Evolutionary conservation across 164 flowering plant genomes (phyloP).

Genomic region (Stephania yunnanensis): DNA sequence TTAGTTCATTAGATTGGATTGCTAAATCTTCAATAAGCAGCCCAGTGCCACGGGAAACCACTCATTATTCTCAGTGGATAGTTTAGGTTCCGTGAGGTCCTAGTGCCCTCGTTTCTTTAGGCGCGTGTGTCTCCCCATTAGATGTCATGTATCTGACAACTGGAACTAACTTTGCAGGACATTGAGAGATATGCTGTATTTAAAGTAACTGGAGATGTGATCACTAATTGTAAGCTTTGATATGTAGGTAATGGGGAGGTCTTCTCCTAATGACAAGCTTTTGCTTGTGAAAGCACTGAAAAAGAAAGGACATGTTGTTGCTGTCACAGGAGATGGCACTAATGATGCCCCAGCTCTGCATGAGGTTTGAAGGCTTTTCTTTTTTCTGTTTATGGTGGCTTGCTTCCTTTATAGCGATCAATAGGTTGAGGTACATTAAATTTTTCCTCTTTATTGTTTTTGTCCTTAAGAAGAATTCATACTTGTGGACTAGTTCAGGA

Average conservation of each 20-base stretch:
- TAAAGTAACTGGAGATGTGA: not conserved
- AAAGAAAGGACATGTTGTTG: constrained; percentile 76
- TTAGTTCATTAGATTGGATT: not conserved
- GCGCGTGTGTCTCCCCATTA: not conserved
- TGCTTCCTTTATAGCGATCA: not conserved
- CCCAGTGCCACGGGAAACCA: no score
- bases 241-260: constrained; percentile 89
- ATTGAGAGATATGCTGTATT: not conserved
- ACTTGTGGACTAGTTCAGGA: not conserved
- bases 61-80: no score
- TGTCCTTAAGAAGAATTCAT: not conserved
- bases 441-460: not conserved
- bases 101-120: not conserved
- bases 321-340: constrained; percentile 98
- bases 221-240: constrained; percentile 3
- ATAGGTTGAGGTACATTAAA: not conserved
- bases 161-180: not conserved
- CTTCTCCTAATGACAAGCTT: constrained; percentile 95
- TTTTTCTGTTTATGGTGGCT: not conserved
- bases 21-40: not conserved
- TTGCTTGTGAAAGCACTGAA: constrained; percentile 85
- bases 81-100: not conserved
- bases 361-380: constrained; percentile 45
- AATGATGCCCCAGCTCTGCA: constrained; percentile 98
- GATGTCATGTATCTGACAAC: not conserved